Evolutionary conservation across 1,284 basidiomycete species (phyloP).

Genomic region (Pholiota adiposa): DNA sequence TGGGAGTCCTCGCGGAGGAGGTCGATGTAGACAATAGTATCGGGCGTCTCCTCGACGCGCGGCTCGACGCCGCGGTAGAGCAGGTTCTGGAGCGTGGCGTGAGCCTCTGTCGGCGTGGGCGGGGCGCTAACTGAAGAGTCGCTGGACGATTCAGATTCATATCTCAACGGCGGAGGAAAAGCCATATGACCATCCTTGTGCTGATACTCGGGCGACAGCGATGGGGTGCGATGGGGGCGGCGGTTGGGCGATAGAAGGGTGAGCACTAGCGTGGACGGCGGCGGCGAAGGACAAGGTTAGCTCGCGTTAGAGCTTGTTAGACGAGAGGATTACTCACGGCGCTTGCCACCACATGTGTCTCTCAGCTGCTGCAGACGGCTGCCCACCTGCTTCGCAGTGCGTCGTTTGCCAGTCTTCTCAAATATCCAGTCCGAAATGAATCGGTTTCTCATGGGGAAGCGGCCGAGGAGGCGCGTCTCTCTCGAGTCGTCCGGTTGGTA

Average conservation of each 20-base stretch:
- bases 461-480: constrained; percentile 68
- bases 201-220: constrained; percentile 33
- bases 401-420: constrained; percentile 60
- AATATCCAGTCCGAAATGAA: constrained; percentile 76
- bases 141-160: constrained; percentile 42
- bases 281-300: constrained; percentile 12
- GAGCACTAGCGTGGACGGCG: constrained; percentile 36
- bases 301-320: constrained; percentile 7
- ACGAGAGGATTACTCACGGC: constrained; percentile 47
- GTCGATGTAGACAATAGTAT: constrained; percentile 62
- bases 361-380: constrained; percentile 74
- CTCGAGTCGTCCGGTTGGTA: constrained; percentile 72
- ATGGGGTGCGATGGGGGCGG: constrained; percentile 28
- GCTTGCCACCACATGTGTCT: constrained; percentile 67
- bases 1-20: constrained; percentile 45
- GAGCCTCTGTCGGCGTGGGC: constrained; percentile 39
- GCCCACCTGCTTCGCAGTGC: constrained; percentile 75
- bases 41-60: constrained; percentile 33
- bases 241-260: constrained; percentile 47
- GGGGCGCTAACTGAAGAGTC: constrained; percentile 44
- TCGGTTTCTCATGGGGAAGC: constrained; percentile 74
- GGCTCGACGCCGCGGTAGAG: constrained; percentile 31
- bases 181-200: constrained; percentile 24
- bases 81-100: constrained; percentile 32
- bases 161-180: constrained; percentile 19